phyloP scores from a whole-genome alignment of 192 early-diverging fungal genomes.

The Lunasporangiospora selenospora region DNA sequence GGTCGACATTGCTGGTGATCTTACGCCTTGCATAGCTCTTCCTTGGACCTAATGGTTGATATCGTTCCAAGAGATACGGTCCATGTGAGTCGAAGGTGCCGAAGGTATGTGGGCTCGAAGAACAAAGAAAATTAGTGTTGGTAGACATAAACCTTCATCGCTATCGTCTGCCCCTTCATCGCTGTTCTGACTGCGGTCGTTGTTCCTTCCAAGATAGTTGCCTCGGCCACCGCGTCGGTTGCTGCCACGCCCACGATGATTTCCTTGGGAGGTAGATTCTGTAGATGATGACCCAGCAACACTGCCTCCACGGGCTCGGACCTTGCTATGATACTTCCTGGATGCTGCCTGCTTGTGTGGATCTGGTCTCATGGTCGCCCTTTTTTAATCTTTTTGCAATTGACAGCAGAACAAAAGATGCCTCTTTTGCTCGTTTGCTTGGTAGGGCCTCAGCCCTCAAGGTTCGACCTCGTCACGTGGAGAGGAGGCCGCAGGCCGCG shows the following conservation, averaged over 20 bases:
- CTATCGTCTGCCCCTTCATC: too few species aligned
- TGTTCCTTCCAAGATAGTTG: not conserved
- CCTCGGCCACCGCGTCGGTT: not conserved
- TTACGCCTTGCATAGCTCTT: constrained; percentile 41
- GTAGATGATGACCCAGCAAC: constrained; percentile 7
- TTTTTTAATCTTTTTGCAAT: not conserved
- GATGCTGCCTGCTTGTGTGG: constrained; percentile 48
- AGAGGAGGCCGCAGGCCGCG: too few species aligned
- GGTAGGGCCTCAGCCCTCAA: too few species aligned
- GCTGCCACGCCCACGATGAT: constrained; percentile 5
- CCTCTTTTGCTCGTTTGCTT: too few species aligned
- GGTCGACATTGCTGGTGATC: constrained; percentile 39
- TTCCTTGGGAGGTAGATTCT: constrained; percentile 2
- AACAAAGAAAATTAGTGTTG: too few species aligned
- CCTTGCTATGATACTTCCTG: constrained; percentile 42
- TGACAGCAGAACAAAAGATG: not conserved
- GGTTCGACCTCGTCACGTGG: too few species aligned
- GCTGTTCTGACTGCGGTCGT: too few species aligned
- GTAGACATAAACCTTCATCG: too few species aligned
- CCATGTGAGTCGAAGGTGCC: too few species aligned
- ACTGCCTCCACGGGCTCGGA: constrained; percentile 16
- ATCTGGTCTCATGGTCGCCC: constrained; percentile 33
- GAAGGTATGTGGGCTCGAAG: too few species aligned
- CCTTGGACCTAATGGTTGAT: constrained; percentile 14
- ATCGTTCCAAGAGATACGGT: too few species aligned